A percentile compares a stretch with the other conserved stretches of the same genome.
Evolutionary conservation across 2,329 filamentous ascomycete species (phyloP).

Genomic region (Trichoderma gracile): DNA sequence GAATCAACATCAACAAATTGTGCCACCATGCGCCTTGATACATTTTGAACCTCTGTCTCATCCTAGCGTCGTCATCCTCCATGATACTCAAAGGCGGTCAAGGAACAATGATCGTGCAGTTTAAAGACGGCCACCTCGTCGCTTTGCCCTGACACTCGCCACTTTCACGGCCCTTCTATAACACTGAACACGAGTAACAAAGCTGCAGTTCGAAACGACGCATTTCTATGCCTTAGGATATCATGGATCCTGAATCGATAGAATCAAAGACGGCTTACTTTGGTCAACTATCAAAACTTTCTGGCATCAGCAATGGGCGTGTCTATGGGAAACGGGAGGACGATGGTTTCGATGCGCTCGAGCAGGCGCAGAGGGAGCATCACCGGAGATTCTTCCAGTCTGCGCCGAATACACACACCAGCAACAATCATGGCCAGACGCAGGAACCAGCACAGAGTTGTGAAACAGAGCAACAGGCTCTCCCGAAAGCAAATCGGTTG

Average conservation of each 20-base stretch:
- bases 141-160: too few relatives aligned
- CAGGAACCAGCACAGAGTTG: not conserved
- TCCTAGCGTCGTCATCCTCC: too few relatives aligned
- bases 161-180: too few relatives aligned
- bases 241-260: conserved; percentile 27
- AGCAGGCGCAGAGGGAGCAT: conserved; percentile 39
- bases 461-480: not conserved
- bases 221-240: too few relatives aligned
- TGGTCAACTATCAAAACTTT: conserved; percentile 40
- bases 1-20: too few relatives aligned
- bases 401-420: not conserved
- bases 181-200: too few relatives aligned
- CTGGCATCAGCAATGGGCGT: not conserved
- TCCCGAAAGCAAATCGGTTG: not conserved
- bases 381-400: conserved; percentile 36
- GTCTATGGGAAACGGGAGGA: conserved; percentile 27
- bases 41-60: too few relatives aligned
- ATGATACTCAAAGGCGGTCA: too few relatives aligned
- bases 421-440: not conserved
- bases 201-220: too few relatives aligned
- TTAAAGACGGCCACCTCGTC: too few relatives aligned
- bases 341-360: conserved; percentile 35
- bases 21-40: too few relatives aligned
- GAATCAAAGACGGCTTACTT: conserved; percentile 52
- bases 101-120: too few relatives aligned